These are phyloP conservation scores for Eleusine coracana DNA, from an alignment of 176 grass and related monocot species.

Conservation along the genomic window DNA sequence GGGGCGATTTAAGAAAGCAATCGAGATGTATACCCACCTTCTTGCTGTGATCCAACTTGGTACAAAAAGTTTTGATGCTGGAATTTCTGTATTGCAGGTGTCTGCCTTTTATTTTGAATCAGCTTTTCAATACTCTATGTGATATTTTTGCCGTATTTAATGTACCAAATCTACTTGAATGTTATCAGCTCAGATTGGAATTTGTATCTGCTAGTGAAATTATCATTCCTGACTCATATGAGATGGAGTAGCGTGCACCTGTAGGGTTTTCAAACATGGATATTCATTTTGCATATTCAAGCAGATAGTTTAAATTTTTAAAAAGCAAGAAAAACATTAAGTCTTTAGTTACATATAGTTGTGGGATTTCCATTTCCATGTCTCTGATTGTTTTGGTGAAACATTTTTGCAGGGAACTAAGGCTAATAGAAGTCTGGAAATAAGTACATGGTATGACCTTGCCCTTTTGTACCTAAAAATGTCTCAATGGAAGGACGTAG, in stretches of 20 bases:
- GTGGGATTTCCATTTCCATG: slow-evolving; percentile 8
- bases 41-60: slow-evolving; percentile 73
- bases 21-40: slow-evolving; percentile 76
- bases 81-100: slow-evolving; percentile 67
- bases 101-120: slow-evolving; percentile 14
- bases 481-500: slow-evolving; percentile 77
- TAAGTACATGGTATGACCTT: slow-evolving; percentile 82
- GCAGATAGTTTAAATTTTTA: neutral
- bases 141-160: slow-evolving; percentile 22
- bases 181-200: slow-evolving; percentile 6
- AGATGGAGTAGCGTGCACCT: neutral
- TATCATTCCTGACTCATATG: neutral
- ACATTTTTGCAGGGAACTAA: slow-evolving; percentile 54
- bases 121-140: neutral
- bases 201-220: neutral
- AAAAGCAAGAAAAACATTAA: neutral
- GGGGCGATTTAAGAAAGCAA: slow-evolving; percentile 61
- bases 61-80: slow-evolving; percentile 59
- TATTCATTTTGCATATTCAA: neutral
- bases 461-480: slow-evolving; percentile 75
- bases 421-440: slow-evolving; percentile 66
- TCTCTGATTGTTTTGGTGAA: neutral
- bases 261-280: neutral
- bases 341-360: slow-evolving; percentile 12
- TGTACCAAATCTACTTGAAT: neutral